Evolutionary conservation across 139 green algal genomes (phyloP).

Genomic region (Chlamydomonas applanata): DNA sequence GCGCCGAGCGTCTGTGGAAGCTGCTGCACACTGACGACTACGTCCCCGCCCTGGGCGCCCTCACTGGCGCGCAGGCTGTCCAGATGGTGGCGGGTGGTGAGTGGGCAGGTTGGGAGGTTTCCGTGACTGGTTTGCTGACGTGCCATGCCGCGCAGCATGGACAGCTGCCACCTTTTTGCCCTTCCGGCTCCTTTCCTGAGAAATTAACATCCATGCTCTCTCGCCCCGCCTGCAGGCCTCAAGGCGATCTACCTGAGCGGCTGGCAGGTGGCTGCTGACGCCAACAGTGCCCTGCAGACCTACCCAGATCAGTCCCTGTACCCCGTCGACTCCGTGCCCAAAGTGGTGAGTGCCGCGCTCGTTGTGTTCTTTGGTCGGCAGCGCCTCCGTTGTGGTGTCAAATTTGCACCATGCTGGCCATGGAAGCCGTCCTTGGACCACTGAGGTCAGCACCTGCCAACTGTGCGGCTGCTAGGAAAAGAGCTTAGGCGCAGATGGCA

Average conservation of each 20-base stretch:
- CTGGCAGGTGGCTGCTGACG: conserved; percentile 85
- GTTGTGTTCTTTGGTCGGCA: not conserved
- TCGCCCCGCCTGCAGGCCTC: conserved; percentile 53
- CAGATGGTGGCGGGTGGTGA: conserved; percentile 38
- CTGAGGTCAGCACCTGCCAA: not conserved
- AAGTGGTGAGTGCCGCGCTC: not conserved
- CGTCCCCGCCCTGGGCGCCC: conserved; percentile 72
- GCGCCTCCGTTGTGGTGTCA: not conserved
- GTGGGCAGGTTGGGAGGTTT: not conserved
- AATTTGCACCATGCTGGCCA: not conserved
- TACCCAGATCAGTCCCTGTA: conserved; percentile 87
- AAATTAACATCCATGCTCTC: no score
- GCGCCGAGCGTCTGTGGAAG: conserved; percentile 74
- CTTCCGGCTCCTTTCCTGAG: no score
- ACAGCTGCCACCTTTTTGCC: no score
- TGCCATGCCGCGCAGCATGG: no score
- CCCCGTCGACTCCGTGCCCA: conserved; percentile 73
- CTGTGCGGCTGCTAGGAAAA: no score
- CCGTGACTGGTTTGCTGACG: no score
- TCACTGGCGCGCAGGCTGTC: conserved; percentile 67
- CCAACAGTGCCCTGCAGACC: conserved; percentile 67
- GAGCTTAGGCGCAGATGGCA: no score
- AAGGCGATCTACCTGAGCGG: conserved; percentile 90
- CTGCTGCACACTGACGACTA: conserved; percentile 70
- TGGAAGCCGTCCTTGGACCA: not conserved